Evolutionary conservation across 2,329 filamentous ascomycete species (phyloP), one percentile per base, ranked within the genome.

Genomic region (Stagonosporopsis chrysanthemi): DNA sequence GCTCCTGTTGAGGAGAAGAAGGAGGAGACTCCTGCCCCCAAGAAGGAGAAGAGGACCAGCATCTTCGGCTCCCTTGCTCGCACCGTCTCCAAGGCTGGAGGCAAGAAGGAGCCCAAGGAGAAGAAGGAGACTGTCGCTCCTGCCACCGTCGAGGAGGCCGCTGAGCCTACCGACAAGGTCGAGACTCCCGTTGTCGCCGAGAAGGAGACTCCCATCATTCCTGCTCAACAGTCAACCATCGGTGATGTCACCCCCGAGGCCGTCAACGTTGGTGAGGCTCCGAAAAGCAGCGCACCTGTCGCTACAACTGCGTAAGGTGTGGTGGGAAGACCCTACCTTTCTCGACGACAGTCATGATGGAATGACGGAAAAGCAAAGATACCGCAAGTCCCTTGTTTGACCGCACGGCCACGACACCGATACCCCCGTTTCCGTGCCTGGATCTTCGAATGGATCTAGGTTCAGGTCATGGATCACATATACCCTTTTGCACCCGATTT

Each of bases 31-130:
- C 77, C 78, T 50, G 82, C 84, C 8, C 64, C 70, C 43, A 73
- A 82, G 66, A 91, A 90, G 85, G 84, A 86, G 80, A 96, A 96
- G 90, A 90, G 92, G 78, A 86, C 88, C 80, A 94, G 90, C 66
- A 88, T 93, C 72, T 96, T 96, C 79, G 86, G 86, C 68, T 88
- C 88, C 71, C 86, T 90, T 71, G 84, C 76, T 65, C 77, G 78
- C 64, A 75, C 73, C 28, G 69, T 75, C 65, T 77, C 73, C 74
- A 79, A 79, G 72, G 75, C 76, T 60, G 68, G 69, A 51, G 57
- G 65, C 66, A 77, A 78, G 69, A 74, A 75, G 66, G 67, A 70
- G 65, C 68, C 70, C 62, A 72, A 74, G 64, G 71, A 75, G 69
- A 73, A 76, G 67, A 73, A 75, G 64, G 59, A 66, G 59, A 57